Evolutionary conservation across 1,284 basidiomycete genomes (phyloP).

Genomic region (Mycosarcoma mackinlayi): DNA sequence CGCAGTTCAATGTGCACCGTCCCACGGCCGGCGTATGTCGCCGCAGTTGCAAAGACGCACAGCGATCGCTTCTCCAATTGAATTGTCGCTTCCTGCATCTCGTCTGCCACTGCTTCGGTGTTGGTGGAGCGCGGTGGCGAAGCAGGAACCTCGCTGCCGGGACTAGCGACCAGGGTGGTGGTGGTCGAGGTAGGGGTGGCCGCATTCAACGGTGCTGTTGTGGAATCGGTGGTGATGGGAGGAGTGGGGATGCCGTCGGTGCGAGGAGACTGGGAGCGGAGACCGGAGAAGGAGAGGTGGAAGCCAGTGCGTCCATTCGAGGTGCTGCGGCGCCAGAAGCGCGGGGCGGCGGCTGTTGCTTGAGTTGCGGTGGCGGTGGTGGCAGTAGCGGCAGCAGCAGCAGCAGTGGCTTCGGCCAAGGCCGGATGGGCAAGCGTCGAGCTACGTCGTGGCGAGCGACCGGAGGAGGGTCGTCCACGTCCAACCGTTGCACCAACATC

Average conservation of each 20-base stretch:
- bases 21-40: conserved; percentile 34
- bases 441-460: conserved; percentile 30
- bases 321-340: conserved; percentile 46
- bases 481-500: background rate
- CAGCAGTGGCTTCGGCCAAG: conserved; percentile 19
- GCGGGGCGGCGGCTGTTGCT: conserved; percentile 11
- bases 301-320: conserved; percentile 35
- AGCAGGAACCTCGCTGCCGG: background rate
- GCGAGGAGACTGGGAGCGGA: conserved; percentile 32
- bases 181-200: background rate
- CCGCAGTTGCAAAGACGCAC: conserved; percentile 30
- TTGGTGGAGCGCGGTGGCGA: background rate
- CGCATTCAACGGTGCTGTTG: background rate
- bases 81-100: background rate
- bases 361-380: background rate
- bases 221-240: conserved; percentile 6
- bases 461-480: conserved; percentile 20
- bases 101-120: background rate
- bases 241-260: conserved; percentile 7
- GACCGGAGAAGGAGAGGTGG: conserved; percentile 43
- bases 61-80: conserved; percentile 20
- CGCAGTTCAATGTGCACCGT: conserved; percentile 28
- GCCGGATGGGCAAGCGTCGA: conserved; percentile 28
- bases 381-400: conserved; percentile 1
- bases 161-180: background rate